These are phyloP conservation scores for Fusarium sp. DNA, from an alignment of 2,329 filamentous ascomycete species.

Conservation along the genomic window DNA sequence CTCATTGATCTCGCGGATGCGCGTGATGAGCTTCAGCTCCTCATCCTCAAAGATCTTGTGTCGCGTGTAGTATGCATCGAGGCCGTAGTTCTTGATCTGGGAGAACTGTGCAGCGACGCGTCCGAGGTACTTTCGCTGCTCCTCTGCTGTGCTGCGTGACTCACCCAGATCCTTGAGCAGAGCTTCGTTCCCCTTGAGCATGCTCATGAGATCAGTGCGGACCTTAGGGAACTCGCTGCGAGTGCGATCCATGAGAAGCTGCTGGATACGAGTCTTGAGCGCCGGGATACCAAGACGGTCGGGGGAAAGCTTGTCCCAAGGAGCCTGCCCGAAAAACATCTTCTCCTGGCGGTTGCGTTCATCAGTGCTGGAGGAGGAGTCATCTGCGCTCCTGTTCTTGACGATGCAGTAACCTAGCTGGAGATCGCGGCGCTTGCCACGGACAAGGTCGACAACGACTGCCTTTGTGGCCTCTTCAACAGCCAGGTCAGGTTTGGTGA, in stretches of 20 bases:
- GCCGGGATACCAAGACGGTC: constrained; percentile 55
- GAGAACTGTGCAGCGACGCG: constrained; percentile 53
- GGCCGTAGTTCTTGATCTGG: constrained; percentile 46
- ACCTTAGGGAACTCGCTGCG: constrained; percentile 58
- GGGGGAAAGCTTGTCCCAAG: constrained; percentile 54
- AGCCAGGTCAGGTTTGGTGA: constrained; percentile 75
- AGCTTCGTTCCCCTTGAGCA: constrained; percentile 21
- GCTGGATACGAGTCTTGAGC: constrained; percentile 54
- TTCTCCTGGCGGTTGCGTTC: constrained; percentile 54
- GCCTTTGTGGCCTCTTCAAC: constrained; percentile 57
- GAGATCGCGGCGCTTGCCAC: constrained; percentile 58
- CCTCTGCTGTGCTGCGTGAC: constrained; percentile 43
- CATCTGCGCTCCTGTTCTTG: constrained; percentile 64
- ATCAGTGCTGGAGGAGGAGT: constrained; percentile 50
- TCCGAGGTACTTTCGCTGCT: constrained; percentile 57
- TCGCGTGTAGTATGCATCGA: constrained; percentile 56
- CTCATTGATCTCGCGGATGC: constrained; percentile 57
- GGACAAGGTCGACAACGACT: constrained; percentile 59
- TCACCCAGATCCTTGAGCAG: constrained; percentile 52
- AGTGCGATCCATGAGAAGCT: constrained; percentile 59
- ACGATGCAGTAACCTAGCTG: constrained; percentile 66
- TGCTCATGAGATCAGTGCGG: constrained; percentile 47
- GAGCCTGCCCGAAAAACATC: constrained; percentile 55
- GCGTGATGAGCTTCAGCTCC: constrained; percentile 56
- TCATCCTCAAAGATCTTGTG: constrained; percentile 49